Base-by-base conservation (phyloP, 352 stramenopile species). In the Pythium pectinolyticum region DNA sequence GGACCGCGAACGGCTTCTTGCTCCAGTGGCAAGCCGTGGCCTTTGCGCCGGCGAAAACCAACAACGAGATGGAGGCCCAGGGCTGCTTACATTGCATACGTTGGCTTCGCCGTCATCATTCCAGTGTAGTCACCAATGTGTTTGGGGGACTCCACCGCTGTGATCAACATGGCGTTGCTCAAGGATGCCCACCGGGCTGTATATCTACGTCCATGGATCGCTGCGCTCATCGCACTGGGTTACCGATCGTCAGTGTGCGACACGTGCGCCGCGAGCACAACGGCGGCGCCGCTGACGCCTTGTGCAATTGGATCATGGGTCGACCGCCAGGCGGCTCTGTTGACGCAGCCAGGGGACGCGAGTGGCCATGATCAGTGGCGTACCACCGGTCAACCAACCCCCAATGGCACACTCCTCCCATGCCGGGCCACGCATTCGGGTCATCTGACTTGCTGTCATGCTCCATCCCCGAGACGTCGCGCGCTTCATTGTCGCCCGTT, bases 1-100 rank as follows among this genome's bases (percentile, higher is more conserved):
- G 55, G 69, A 31, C 46, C 0, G 20, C 17, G 0, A 9, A 1
- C 5, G 15, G 41, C n/a, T 0, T 11, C 0, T 17, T 66, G 2
- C 3, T 70, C 0, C 58, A 61, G 20, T 67, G 64, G 64, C 15
- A 55, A 4, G 51, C 43, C 0, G 6, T 15, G 14, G 14, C 49
- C 1, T 74, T 64, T 40, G 7, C 8, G 2, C 24, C 15, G 11
- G n/a, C 31, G 0, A 56, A 61, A 5, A 69, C 69, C 0, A 73
- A 70, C 22, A 70, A 69, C 45, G 52, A 27, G 7, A 76, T 70
- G 65, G 65, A 76, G 34, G 64, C 69, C 11, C 34, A 66, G 15
- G 64, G 50, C 37, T 32, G 70, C 3, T 31, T 72, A 1, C 22
- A 19, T 5, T 64, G 54, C 27, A 24, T 70, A 1, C 15, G 24